Evolutionary conservation across 805 yeast genomes (phyloP).

Genomic region (Ascoidea rubescens): DNA sequence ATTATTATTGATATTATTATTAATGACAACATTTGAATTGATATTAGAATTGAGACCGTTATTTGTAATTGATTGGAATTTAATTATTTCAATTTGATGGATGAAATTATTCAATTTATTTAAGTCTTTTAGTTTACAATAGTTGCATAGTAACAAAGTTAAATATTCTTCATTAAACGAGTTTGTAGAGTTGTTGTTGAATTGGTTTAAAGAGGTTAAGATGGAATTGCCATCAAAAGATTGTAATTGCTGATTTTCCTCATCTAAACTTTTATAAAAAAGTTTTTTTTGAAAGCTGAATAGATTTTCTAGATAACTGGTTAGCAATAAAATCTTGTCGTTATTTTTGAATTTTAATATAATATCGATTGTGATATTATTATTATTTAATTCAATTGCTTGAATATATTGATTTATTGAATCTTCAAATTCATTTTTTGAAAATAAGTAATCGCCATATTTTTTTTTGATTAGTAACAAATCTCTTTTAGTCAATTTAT

Average conservation of each 20-base stretch:
- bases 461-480: constrained; percentile 31
- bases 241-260: constrained; percentile 22
- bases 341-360: constrained; percentile 42
- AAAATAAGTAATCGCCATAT: constrained; percentile 64
- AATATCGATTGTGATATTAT: constrained; percentile 18
- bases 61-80: constrained; percentile 2
- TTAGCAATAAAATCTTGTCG: constrained; percentile 32
- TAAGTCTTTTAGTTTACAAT: constrained; percentile 36
- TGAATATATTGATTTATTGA: constrained; percentile 67
- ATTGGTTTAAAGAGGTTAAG: background rate
- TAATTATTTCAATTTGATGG: constrained; percentile 11
- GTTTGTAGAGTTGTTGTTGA: background rate
- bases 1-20: too few relatives aligned
- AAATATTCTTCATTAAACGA: constrained; percentile 26
- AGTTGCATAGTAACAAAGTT: constrained; percentile 39
- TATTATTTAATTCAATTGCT: constrained; percentile 23
- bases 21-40: too few relatives aligned
- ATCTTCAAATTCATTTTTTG: constrained; percentile 47
- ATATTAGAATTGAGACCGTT: background rate
- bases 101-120: constrained; percentile 29
- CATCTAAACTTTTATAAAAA: constrained; percentile 19
- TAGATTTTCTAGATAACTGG: constrained; percentile 24
- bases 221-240: background rate
- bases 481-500: constrained; percentile 15
- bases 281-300: constrained; percentile 3